A percentile compares a stretch with the other conserved stretches of the same genome.
These are phyloP conservation scores for Aspergillus wentii DNA, from an alignment of 495 filamentous ascomycete genomes.

Conservation along the genomic window DNA sequence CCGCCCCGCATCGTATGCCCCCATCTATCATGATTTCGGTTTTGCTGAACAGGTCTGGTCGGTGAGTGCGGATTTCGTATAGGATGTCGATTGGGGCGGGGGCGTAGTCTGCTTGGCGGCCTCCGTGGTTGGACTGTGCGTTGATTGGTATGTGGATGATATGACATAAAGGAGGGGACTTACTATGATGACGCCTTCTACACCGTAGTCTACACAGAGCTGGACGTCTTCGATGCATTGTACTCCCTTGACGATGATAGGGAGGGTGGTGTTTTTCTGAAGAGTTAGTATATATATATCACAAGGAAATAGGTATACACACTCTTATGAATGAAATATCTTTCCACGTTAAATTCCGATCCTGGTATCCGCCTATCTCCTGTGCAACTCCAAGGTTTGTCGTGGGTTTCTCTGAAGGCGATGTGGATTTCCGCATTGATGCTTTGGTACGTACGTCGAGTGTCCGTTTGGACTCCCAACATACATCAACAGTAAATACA, in stretches of 20 bases:
- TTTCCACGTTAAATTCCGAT: too few species aligned
- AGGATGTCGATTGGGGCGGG: conserved; percentile 30
- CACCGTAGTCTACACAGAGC: conserved; percentile 22
- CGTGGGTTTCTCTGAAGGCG: conserved; percentile 5
- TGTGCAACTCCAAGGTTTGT: conserved; percentile 6
- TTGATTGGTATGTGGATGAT: too few species aligned
- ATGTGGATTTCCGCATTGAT: conserved; percentile 28
- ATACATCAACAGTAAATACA: conserved; percentile 36
- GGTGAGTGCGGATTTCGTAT: conserved; percentile 29
- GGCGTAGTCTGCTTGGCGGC: conserved; percentile 12
- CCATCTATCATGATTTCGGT: conserved; percentile 40
- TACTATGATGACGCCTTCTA: conserved; percentile 8
- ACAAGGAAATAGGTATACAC: conserved; percentile 13
- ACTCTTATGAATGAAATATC: background rate
- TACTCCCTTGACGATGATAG: conserved; percentile 39
- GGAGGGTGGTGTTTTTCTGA: conserved; percentile 28
- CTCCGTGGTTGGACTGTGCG: conserved; percentile 19
- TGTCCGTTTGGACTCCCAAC: too few species aligned
- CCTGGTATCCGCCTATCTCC: too few species aligned
- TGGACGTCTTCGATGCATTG: conserved; percentile 34
- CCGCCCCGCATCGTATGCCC: conserved; percentile 40
- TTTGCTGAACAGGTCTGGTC: conserved; percentile 34
- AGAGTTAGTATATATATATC: conserved; percentile 19
- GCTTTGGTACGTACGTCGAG: conserved; percentile 29
- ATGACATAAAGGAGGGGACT: too few species aligned